Evolutionary conservation across 805 yeast genomes (phyloP), one percentile per base, ranked within the genome.

Genomic region (Jamesozyma rosinii): DNA sequence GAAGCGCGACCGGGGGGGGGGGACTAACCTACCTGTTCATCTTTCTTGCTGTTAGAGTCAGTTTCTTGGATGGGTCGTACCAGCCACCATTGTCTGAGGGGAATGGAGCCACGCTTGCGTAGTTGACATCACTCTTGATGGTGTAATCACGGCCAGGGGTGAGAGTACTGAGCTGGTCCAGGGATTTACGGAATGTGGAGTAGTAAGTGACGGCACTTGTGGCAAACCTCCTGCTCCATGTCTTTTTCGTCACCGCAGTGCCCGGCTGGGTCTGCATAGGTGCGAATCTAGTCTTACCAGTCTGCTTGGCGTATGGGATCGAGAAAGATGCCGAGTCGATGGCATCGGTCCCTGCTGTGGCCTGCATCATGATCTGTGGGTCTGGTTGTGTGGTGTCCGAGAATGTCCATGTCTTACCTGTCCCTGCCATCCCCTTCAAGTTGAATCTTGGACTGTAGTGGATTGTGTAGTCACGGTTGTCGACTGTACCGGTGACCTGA

Each of bases 201-300:
- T 70, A 87, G 53, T 75, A 75, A 0, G 84, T 74, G 43, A 75
- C 83, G 0, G 83, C 69, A 43, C 86, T 76, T 0, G 95, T 75
- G 15, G 90, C 78, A 59, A 64, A 80, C 50, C 77, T 69, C 51
- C 79, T 72, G 10, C 81, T 59, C 81, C 89, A 82, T 3, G 80
- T 64, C 9, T 81, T 71, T 32, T 69, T 75, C 0, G 95, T 83
- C 21, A 87, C 75, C 9, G 65, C 66, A 1, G 83, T 56, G 3
- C 81, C 84, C 5, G 98, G 97, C 64, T 87, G 95, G 46, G 70
- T 60, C 66, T 89, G 97, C 95, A 88, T 86, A 42, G 97, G 96
- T 1, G 97, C 97, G 62, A 66, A 85, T 53, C 89, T 75, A 9
- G 84, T 76, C 18, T 52, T 63, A 26, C 95, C 95, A 0, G 92